Evolutionary conservation across 2,329 filamentous ascomycete species (phyloP), one percentile per base, ranked within the genome.

Genomic region (Thermoascus crustaceus): DNA sequence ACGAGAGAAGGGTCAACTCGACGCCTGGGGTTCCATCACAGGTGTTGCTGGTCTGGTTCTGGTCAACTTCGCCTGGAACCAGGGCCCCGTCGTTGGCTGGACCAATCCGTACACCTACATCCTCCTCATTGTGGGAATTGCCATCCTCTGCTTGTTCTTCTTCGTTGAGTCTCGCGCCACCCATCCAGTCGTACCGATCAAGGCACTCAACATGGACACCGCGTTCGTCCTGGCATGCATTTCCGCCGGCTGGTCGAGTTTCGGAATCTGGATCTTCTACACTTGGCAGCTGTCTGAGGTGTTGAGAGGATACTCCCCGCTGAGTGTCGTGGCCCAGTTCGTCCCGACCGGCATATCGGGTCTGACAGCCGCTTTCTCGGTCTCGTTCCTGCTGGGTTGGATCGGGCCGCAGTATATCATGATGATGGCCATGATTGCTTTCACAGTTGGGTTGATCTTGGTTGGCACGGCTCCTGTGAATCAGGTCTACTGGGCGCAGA

Each of bases 61-160:
- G 3, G 58, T 74, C 48, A 73, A 73, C 42, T 66, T 75, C 38
- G 66, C 69, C 0, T 73, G 68, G 67, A 75, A 74, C 43, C 66
- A 72, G 48, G 66, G 63, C 3, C 61, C 65, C 0, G 53, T 63
- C 2, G 62, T 63, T 7, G 66, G 67, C 1, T 72, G 69, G 69
- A 26, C 48, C 2, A 50, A 56, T 20, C 50, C 64, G 1, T 70
- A 70, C 46, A 57, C 66, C 29, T 65, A 63, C 43, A 53, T 60
- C 6, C 41, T 62, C 14, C 53, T 72, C 2, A 63, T 71, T 31
- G 43, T 72, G 8, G 66, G 66, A 6, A 32, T 68, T n/a, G 34
- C 69, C 2, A 49, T 68, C 13, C 45, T 68, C 19, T 26, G 18
- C 10, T 23, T 16, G 4, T 41, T 41, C 4, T 25, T 38, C 8